A percentile compares a stretch with the other conserved stretches of the same genome.
phyloP scores from a whole-genome alignment of 2,329 filamentous ascomycete genomes.

The Fulvia fulva region DNA sequence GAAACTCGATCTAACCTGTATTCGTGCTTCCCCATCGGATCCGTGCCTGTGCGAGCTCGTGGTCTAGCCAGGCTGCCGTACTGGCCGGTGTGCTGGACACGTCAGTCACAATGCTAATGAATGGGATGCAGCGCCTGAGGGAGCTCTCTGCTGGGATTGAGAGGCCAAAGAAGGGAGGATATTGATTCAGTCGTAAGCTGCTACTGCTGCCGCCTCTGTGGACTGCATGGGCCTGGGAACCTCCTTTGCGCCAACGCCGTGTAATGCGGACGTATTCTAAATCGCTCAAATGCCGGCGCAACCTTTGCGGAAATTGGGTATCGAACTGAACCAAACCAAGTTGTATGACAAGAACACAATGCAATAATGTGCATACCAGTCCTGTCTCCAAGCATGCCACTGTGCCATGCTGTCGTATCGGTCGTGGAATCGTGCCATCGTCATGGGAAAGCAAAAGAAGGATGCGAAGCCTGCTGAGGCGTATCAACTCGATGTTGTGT shows the following conservation, averaged over 20 bases:
- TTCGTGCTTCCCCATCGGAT: too few species aligned
- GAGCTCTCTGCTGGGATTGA: too few species aligned
- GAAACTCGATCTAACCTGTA: too few species aligned
- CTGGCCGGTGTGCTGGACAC: too few species aligned
- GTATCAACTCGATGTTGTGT: constrained; percentile 20
- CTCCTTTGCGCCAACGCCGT: neutral
- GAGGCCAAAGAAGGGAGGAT: too few species aligned
- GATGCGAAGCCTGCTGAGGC: constrained; percentile 4
- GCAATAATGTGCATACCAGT: neutral
- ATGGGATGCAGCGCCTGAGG: too few species aligned
- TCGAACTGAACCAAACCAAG: neutral
- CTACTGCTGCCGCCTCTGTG: too few species aligned
- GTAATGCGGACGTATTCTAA: neutral
- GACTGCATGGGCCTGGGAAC: too few species aligned
- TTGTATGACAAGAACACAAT: neutral
- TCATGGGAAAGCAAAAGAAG: neutral
- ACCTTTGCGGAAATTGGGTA: neutral
- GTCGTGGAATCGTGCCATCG: neutral
- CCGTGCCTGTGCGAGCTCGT: too few species aligned
- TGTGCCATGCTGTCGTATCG: neutral
- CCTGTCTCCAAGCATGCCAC: neutral
- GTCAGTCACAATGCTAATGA: too few species aligned
- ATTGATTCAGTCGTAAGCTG: too few species aligned
- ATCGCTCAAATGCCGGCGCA: neutral
- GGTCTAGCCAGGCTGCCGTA: too few species aligned